These are phyloP conservation scores for Lomentospora prolificans DNA, from an alignment of 2,329 filamentous ascomycete species.

Conservation along the genomic window DNA sequence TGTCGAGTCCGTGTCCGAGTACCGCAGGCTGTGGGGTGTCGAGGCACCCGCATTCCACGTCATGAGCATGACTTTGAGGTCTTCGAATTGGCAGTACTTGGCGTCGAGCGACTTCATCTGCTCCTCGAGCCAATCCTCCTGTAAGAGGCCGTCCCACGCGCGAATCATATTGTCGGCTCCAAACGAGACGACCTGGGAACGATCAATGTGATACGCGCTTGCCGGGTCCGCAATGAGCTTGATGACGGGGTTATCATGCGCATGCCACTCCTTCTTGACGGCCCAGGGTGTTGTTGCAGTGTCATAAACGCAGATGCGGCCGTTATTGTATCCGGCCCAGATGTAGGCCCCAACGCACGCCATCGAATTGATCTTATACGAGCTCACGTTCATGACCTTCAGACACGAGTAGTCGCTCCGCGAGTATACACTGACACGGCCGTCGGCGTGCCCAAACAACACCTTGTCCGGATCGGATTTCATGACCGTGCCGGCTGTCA, in stretches of 20 bases:
- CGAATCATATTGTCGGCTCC: slow-evolving; percentile 79
- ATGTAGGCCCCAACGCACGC: slow-evolving; percentile 71
- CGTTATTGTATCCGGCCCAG: slow-evolving; percentile 92
- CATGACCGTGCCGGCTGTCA: slow-evolving; percentile 73
- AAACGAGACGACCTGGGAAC: slow-evolving; percentile 74
- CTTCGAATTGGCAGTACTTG: slow-evolving; percentile 77
- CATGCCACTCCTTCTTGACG: slow-evolving; percentile 89
- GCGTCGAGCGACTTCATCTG: slow-evolving; percentile 78
- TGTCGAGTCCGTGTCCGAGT: slow-evolving; percentile 56
- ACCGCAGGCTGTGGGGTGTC: slow-evolving; percentile 73
- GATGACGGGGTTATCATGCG: slow-evolving; percentile 74
- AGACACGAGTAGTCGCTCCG: slow-evolving; percentile 65
- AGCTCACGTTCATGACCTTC: slow-evolving; percentile 74
- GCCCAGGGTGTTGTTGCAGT: slow-evolving; percentile 73
- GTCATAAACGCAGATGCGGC: slow-evolving; percentile 90
- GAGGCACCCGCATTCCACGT: slow-evolving; percentile 98
- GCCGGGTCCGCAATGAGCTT: slow-evolving; percentile 69
- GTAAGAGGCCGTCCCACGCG: slow-evolving; percentile 84
- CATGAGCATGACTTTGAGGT: slow-evolving; percentile 70
- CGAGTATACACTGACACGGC: slow-evolving; percentile 91
- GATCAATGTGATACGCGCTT: slow-evolving; percentile 75
- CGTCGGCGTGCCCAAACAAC: slow-evolving; percentile 86
- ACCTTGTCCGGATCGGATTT: slow-evolving; percentile 67
- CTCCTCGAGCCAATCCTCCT: slow-evolving; percentile 88
- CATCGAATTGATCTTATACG: slow-evolving; percentile 90